These are phyloP conservation scores for Cercospora sp. DNA, from an alignment of 2,329 filamentous ascomycete genomes.

Conservation along the genomic window DNA sequence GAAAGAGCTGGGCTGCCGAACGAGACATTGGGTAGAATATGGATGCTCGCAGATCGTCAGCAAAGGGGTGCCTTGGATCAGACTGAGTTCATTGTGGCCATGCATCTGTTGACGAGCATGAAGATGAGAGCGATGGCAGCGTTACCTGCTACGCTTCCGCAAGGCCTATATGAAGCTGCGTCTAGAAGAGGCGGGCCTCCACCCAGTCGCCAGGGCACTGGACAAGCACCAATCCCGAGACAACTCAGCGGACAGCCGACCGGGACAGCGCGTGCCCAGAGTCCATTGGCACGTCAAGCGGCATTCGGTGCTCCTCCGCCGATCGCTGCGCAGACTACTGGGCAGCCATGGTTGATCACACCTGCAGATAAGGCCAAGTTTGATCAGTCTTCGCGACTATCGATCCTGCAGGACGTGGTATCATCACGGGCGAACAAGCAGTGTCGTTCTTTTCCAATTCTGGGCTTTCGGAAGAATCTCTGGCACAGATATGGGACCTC, in stretches of 20 bases:
- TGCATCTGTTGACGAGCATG: constrained; percentile 92
- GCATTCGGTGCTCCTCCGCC: constrained; percentile 51
- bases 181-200: constrained; percentile 63
- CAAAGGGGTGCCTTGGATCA: constrained; percentile 82
- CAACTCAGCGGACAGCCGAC: constrained; percentile 69
- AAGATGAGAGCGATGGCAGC: constrained; percentile 79
- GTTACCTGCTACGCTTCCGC: constrained; percentile 77
- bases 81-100: constrained; percentile 95
- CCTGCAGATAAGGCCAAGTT: constrained; percentile 84
- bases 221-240: constrained; percentile 65
- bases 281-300: constrained; percentile 56
- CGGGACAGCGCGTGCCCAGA: constrained; percentile 58
- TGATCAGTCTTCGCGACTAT: constrained; percentile 78
- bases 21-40: constrained; percentile 89
- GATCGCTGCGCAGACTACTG: constrained; percentile 56
- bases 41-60: constrained; percentile 91
- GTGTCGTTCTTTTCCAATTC: constrained; percentile 94
- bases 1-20: constrained; percentile 89
- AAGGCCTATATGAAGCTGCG: constrained; percentile 87
- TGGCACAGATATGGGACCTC: constrained; percentile 96
- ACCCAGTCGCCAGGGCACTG: constrained; percentile 33
- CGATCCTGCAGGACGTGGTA: constrained; percentile 77
- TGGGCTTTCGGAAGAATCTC: constrained; percentile 78
- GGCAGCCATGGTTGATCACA: constrained; percentile 77
- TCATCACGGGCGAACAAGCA: constrained; percentile 90